phyloP scores from a whole-genome alignment of 768 basidiomycete genomes.

The Dioszegia hungarica region DNA sequence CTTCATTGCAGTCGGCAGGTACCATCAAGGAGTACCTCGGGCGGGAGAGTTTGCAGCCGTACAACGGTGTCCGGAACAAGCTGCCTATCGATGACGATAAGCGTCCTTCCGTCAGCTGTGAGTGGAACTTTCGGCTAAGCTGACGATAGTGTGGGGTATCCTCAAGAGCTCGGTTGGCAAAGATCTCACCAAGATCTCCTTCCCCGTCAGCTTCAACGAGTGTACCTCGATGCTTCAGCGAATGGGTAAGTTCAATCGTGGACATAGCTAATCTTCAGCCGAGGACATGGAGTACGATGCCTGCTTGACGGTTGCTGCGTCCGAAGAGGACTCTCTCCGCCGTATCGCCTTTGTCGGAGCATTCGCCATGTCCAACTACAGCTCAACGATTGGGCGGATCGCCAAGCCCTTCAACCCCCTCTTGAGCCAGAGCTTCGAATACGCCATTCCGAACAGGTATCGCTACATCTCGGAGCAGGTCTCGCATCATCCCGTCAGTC shows the following conservation, averaged over 20 bases:
- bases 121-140: slow-evolving; percentile 4
- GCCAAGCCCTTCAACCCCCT: slow-evolving; percentile 97
- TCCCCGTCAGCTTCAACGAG: slow-evolving; percentile 66
- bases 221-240: slow-evolving; percentile 92
- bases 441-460: slow-evolving; percentile 82
- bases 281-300: slow-evolving; percentile 98
- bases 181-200: slow-evolving; percentile 91
- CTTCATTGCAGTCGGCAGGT: slow-evolving; percentile 10
- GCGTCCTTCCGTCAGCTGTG: slow-evolving; percentile 64
- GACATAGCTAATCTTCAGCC: slow-evolving; percentile 41
- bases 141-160: slow-evolving; percentile 71
- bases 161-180: slow-evolving; percentile 93
- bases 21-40: slow-evolving; percentile 46
- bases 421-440: slow-evolving; percentile 94
- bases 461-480: slow-evolving; percentile 95
- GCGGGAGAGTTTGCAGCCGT: slow-evolving; percentile 58
- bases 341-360: slow-evolving; percentile 89
- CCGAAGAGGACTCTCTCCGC: slow-evolving; percentile 68
- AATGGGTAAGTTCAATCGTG: slow-evolving; percentile 55
- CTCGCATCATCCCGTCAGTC: slow-evolving; percentile 75
- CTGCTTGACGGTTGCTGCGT: slow-evolving; percentile 79
- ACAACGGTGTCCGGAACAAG: slow-evolving; percentile 58
- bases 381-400: slow-evolving; percentile 89
- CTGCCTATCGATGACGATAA: slow-evolving; percentile 68
- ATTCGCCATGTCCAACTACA: slow-evolving; percentile 96